phyloP scores from a whole-genome alignment of 1,139 yeast species.

The Candida dubliniensis region DNA sequence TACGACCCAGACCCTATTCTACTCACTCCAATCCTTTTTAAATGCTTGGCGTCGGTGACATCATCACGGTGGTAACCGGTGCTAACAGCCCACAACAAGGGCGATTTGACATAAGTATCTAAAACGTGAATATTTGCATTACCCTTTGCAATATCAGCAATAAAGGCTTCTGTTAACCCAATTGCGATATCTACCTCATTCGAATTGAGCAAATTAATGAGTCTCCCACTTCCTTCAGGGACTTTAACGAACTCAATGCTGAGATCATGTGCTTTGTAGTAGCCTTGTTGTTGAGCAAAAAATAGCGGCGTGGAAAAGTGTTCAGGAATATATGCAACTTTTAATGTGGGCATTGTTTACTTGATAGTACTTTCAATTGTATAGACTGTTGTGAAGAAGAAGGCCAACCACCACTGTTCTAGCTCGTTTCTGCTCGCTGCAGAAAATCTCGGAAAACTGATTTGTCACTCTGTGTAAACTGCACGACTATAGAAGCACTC shows the following conservation, averaged over 20 bases:
- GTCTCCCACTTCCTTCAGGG: constrained; percentile 86
- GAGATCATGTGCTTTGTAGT: constrained; percentile 45
- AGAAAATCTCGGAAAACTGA: too few relatives aligned
- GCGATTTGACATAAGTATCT: constrained; percentile 83
- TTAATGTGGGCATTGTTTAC: constrained; percentile 18
- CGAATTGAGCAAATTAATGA: constrained; percentile 68
- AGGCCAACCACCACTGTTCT: too few relatives aligned
- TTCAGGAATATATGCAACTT: constrained; percentile 86
- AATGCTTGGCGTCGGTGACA: constrained; percentile 47
- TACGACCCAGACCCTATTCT: constrained; percentile 90
- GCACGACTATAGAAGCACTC: too few relatives aligned
- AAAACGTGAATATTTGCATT: constrained; percentile 60
- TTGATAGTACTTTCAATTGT: too few relatives aligned
- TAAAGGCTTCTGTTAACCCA: constrained; percentile 89
- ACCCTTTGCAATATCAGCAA: constrained; percentile 78
- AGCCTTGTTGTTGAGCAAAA: constrained; percentile 65
- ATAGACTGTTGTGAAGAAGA: too few relatives aligned
- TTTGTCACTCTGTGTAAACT: too few relatives aligned
- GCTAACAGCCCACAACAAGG: constrained; percentile 87
- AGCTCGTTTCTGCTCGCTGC: too few relatives aligned
- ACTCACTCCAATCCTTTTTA: constrained; percentile 74
- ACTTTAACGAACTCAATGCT: constrained; percentile 68
- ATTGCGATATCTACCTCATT: constrained; percentile 74
- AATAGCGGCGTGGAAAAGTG: constrained; percentile 87
- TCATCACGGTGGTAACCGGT: constrained; percentile 67